Evolutionary conservation across 1,284 basidiomycete species (phyloP), one percentile per base, ranked within the genome.

Genomic region (Caloboletus firmus): DNA sequence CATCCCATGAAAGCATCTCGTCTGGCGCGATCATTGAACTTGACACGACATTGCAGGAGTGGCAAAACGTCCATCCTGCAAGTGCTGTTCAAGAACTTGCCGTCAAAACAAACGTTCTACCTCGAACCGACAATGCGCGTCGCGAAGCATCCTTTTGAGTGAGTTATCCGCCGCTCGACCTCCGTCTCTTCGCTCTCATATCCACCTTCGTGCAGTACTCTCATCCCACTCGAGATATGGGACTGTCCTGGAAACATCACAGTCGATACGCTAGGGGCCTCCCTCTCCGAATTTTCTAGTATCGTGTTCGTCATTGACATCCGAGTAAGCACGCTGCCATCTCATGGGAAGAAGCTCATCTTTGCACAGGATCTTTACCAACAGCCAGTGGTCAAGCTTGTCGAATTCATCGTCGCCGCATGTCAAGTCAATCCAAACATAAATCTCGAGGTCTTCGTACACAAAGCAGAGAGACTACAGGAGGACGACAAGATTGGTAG

Each of bases 291-390:
- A 31, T 93, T 95, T 65, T 80, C 89, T 1, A 85, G 87, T 0
- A 79, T 98, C 60, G 85, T 98, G 35, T 99, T 95, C 66, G 94
- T 98, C n/a, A 91, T 98, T 63, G 96, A 98, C 67, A 95, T 97
- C 55, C 91, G 95, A 72, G 93, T 93, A 62, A 60, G 82, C 71
- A 13, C 1, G 13, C 32, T 12, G 7, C 15, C 39, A 5, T 30
- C 35, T 41, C 10, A 30, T 13, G 32, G n/a, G 36, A n/a, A 4
- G 51, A 17, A 10, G 11, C 54, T 60, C 42, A 64, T 45, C 36
- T 41, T 46, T 15, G 39, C 40, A 18, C 60, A 87, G 85, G 84
- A 87, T 63, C 69, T 84, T 20, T 88, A 87, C 67, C 84, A 85
- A 61, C 80, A 92, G 59, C 84, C 92, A 8, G 87, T 96, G 52